A percentile compares a stretch with the other conserved stretches of the same genome.
Conservation (phyloP, 331 rosid species). For the Pyrus hybrid region DNA sequence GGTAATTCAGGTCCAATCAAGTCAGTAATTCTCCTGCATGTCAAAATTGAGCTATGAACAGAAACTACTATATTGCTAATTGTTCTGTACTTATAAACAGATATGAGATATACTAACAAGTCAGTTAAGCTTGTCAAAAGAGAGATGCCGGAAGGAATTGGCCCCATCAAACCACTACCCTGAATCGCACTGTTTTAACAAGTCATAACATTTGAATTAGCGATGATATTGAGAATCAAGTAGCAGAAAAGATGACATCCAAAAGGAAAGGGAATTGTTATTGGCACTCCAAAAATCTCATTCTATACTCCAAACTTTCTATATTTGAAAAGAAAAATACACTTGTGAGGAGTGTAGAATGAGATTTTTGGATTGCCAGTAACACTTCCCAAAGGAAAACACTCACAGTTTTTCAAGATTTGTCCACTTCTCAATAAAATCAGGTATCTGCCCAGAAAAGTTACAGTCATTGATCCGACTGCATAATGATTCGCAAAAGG, state of each 20-base stretch:
- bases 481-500: slow-evolving; percentile 6
- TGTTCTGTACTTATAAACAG: no score
- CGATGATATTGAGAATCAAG: not conserved
- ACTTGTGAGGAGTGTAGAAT: no score
- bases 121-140: slow-evolving; percentile 22
- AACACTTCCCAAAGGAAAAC: not conserved
- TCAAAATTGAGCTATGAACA: not conserved
- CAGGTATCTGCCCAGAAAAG: slow-evolving; percentile 66
- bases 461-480: slow-evolving; percentile 57
- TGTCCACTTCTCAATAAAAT: slow-evolving; percentile 52
- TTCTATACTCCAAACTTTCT: no score
- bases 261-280: no score
- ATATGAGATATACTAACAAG: slow-evolving; percentile 34
- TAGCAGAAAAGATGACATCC: not conserved
- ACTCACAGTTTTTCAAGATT: slow-evolving; percentile 34
- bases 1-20: slow-evolving; percentile 39
- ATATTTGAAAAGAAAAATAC: no score
- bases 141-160: slow-evolving; percentile 57
- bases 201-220: not conserved
- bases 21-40: slow-evolving; percentile 69
- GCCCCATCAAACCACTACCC: slow-evolving; percentile 76
- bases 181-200: slow-evolving; percentile 39
- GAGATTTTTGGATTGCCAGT: no score
- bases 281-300: no score
- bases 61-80: not conserved